Evolutionary conservation across 2,329 filamentous ascomycete genomes (phyloP).

Genomic region (Colletotrichum abscissum): DNA sequence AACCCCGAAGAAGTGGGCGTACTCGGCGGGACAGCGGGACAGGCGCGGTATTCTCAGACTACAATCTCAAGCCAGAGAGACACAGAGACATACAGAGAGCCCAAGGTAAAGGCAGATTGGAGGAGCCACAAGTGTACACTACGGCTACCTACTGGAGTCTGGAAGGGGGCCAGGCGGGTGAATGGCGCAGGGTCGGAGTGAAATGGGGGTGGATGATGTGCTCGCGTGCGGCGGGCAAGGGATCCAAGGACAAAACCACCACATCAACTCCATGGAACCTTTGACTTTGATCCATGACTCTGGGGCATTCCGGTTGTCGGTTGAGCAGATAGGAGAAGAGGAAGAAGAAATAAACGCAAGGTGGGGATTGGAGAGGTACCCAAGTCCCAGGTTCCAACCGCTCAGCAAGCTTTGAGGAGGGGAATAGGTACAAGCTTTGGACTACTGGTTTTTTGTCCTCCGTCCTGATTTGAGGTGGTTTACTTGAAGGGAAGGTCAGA

Average conservation of each 20-base stretch:
- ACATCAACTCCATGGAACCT: slow-evolving; percentile 4
- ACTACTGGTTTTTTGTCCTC: not conserved
- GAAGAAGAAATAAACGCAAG: not conserved
- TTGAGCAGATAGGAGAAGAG: not conserved
- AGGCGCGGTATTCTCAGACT: slow-evolving; percentile 11
- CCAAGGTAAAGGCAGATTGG: not conserved
- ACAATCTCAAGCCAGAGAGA: not conserved
- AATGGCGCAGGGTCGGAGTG: slow-evolving; percentile 23
- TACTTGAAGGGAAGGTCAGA: not conserved
- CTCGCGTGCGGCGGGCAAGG: slow-evolving; percentile 32
- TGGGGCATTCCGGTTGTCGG: not conserved
- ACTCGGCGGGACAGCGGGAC: slow-evolving; percentile 21
- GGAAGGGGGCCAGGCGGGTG: slow-evolving; percentile 18
- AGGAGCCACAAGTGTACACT: not conserved
- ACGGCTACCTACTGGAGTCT: slow-evolving; percentile 1
- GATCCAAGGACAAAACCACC: slow-evolving; percentile 26
- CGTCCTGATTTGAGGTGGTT: not conserved
- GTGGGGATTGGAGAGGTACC: not conserved
- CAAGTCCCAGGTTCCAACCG: not conserved
- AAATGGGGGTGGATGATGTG: slow-evolving; percentile 32
- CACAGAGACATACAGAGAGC: not conserved
- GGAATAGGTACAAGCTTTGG: not conserved
- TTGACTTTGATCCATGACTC: slow-evolving; percentile 20
- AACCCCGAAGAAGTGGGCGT: slow-evolving; percentile 29
- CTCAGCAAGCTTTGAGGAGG: not conserved